Conservation (phyloP, 2,329 filamentous ascomycete species). For the Claviceps fusiformis region DNA sequence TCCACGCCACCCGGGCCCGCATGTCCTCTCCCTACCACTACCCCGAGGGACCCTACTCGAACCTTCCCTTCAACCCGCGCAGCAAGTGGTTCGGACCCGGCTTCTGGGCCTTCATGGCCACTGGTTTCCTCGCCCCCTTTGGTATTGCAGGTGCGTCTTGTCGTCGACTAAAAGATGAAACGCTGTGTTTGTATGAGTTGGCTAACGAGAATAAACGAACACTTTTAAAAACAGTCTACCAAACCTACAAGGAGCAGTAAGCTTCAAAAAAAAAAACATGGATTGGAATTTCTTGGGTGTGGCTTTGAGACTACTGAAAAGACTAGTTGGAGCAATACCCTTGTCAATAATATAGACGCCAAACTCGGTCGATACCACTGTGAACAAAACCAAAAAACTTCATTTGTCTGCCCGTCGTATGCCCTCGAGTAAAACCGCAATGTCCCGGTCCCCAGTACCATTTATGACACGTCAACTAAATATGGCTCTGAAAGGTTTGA, state of each 20-base stretch:
- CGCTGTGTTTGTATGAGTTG: not conserved
- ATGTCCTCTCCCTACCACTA: conserved; percentile 94
- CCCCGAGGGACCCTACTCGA: conserved; percentile 85
- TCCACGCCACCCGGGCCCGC: conserved; percentile 80
- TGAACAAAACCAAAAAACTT: conserved; percentile 9
- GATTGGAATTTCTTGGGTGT: conserved; percentile 6
- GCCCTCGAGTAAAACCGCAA: not conserved
- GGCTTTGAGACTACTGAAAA: conserved; percentile 10
- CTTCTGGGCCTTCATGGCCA: conserved; percentile 61
- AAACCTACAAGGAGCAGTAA: conserved; percentile 28
- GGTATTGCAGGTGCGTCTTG: conserved; percentile 44
- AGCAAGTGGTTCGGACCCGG: conserved; percentile 70
- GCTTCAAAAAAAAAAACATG: conserved; percentile 2
- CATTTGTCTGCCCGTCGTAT: conserved; percentile 8
- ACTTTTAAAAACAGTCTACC: conserved; percentile 28
- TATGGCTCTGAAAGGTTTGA: not conserved
- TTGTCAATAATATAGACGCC: conserved; percentile 21
- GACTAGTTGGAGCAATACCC: conserved; percentile 14
- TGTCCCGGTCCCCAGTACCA: not conserved
- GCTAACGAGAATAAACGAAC: conserved; percentile 1
- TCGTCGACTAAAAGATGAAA: not conserved
- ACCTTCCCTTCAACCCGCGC: conserved; percentile 94
- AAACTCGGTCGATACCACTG: conserved; percentile 14
- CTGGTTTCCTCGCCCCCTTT: conserved; percentile 48
- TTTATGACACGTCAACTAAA: not conserved